Evolutionary conservation across 352 stramenopile species (phyloP).

Genomic region (Phytophthora palmivora): DNA sequence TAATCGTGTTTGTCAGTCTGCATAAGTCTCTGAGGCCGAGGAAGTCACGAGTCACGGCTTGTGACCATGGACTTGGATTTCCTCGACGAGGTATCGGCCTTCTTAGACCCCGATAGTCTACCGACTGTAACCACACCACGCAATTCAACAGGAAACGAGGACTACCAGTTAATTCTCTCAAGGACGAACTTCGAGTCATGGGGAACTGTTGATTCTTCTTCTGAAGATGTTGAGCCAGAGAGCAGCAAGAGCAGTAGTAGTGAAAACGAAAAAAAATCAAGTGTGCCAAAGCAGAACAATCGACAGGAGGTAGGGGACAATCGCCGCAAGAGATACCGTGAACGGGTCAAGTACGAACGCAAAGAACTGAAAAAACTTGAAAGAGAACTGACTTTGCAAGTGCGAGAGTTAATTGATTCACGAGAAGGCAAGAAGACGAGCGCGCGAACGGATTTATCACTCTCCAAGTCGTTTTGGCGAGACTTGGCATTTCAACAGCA

Average conservation of each 20-base stretch:
- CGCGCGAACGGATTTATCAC: neutral
- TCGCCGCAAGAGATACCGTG: constrained; percentile 13
- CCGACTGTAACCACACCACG: neutral
- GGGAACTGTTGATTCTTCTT: neutral
- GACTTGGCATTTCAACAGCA: constrained; percentile 8
- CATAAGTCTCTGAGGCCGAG: neutral
- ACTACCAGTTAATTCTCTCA: neutral
- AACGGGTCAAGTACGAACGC: constrained; percentile 19
- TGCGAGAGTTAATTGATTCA: neutral
- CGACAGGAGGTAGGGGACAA: neutral
- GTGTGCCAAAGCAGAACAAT: neutral
- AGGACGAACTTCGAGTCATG: too few species aligned
- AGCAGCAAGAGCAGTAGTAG: neutral
- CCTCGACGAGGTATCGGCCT: constrained; percentile 9
- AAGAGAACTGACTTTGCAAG: constrained; percentile 1
- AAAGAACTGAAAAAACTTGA: constrained; percentile 10
- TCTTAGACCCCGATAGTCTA: constrained; percentile 13
- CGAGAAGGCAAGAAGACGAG: constrained; percentile 1
- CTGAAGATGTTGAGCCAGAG: neutral
- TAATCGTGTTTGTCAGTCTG: neutral
- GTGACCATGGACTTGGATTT: constrained; percentile 14
- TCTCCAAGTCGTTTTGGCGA: constrained; percentile 9
- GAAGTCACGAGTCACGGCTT: neutral
- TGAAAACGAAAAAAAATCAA: neutral
- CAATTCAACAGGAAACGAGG: neutral